These are phyloP conservation scores for Moesziomyces globuligerus DNA, from an alignment of 1,284 basidiomycete species.

Conservation along the genomic window DNA sequence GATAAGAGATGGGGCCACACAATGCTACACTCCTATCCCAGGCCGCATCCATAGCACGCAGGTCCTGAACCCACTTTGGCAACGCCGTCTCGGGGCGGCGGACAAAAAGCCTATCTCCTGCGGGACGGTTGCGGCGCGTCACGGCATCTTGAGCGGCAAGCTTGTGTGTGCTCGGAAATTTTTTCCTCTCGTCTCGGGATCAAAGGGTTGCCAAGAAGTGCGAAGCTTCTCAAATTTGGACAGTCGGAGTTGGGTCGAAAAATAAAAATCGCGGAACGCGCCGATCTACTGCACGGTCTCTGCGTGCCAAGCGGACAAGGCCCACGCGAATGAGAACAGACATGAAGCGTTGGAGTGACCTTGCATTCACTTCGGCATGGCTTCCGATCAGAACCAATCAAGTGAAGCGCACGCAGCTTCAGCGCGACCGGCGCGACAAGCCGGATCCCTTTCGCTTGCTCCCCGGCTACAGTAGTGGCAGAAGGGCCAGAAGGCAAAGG, in stretches of 20 bases:
- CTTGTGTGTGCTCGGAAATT: conserved; percentile 5
- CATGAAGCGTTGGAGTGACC: too few relatives aligned
- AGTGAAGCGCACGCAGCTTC: not conserved
- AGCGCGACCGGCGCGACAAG: conserved; percentile 11
- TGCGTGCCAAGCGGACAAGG: too few relatives aligned
- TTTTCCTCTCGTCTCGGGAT: not conserved
- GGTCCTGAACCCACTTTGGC: too few relatives aligned
- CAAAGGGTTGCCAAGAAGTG: not conserved
- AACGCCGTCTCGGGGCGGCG: too few relatives aligned
- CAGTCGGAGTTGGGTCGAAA: conserved; percentile 14
- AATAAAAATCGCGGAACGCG: not conserved
- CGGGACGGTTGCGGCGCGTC: not conserved
- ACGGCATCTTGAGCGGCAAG: conserved; percentile 19
- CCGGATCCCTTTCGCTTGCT: not conserved
- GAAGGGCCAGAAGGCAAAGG: not conserved
- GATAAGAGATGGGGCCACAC: too few relatives aligned
- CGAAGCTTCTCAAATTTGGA: conserved; percentile 10
- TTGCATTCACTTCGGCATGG: not conserved
- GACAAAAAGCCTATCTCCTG: too few relatives aligned
- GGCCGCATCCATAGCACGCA: too few relatives aligned
- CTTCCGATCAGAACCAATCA: not conserved
- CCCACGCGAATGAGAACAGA: too few relatives aligned
- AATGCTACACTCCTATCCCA: not conserved
- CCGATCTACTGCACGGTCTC: too few relatives aligned
- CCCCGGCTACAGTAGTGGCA: not conserved